Evolutionary conservation across 306 rosid species (phyloP), one percentile per base, ranked within the genome.

Genomic region (Dryas drummondii): DNA sequence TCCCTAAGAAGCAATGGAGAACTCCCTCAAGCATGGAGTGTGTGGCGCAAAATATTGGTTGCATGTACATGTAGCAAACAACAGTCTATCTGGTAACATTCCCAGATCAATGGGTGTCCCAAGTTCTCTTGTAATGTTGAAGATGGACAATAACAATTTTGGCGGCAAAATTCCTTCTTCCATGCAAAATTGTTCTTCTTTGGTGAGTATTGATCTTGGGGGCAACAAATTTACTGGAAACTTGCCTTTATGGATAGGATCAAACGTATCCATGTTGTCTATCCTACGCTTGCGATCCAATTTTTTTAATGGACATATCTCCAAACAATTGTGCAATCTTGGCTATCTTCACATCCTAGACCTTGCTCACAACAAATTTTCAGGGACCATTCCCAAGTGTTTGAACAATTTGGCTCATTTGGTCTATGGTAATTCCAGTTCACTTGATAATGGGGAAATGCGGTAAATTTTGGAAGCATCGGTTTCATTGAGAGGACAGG

Each of bases 71-170:
- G 0, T 22, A 22, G 22, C 22, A 22, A 22, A 22, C 22, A 22
- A 22, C 22, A 22, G 22, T 22, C 22, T 22, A 1, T 22, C 22
- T 22, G 22, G 22, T 22, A 22, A 22, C 22, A 22, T 22, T 22
- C 22, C 22, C 22, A 22, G 22, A 22, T 22, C 22, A 22, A 22
- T 22, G 0, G 22, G 22, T 41, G 22, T 16, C 22, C 26, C 49
- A 41, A 64, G 69, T 46, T 64, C 69, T 41, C 49, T 64, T 16
- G 14, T 2, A 19, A 22, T 19, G 22, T 57, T 57, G 62, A 57
- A 57, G 62, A 57, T 57, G 62, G 22, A 57, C 62, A 22, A 57
- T 32, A 57, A 44, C 19, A 64, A 64, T 19, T 64, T 64, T 41
- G 22, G 3, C 0, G 52, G 69, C 2, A 4, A 44, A 46, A 44